Base-by-base conservation (phyloP, 2,329 filamentous ascomycete species). In the Diaporthe capsici region DNA sequence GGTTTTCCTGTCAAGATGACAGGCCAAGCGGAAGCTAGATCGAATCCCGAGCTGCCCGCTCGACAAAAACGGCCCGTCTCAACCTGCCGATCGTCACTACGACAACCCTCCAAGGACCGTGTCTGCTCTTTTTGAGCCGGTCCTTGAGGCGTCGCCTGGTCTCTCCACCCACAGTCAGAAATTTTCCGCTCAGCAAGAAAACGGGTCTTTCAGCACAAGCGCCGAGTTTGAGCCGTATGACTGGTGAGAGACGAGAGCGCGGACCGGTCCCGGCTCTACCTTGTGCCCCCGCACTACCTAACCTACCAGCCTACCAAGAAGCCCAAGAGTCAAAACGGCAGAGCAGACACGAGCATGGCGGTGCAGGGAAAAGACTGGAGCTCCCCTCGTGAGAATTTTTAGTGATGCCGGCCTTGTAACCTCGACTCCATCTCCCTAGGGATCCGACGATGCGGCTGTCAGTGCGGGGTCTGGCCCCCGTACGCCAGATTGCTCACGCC, bases 31-130 rank as follows among this genome's bases (percentile, higher is more conserved):
- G 31, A 53, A 65, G 47, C 58, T 53, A 55, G 39, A 58, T 53
- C 72, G 42, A 39, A 39, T 34, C 28, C 39, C 57, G 68, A 75
- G 73, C 61, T 72, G 72, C 72, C 72, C 55, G 51, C 47, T 39
- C 28, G 3, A 60, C n/a, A 55, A 28, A 71, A 61, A 74, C 49
- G 72, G 65, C 51, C 65, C 67, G 65, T 71, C 71, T 53, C 57
- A 34, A 74, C 63, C 55, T 74, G 63, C 39, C 75, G 67, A 51
- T 60, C 65, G 34, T 70, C n/a, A 70, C 65, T 55, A 34, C 65
- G 20, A 55, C n/a, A 42, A 39, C 22, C 42, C 2, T 28, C 31
- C 17, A 25, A 67, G 31, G 13, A 25, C n/a, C n/a, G 47, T 37
- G 44, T 51, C 44, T 67, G 63, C 63, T 37, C 31, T 39, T 31